Conservation (phyloP, 169 alveolate species). For the Eimeria necatrix region DNA sequence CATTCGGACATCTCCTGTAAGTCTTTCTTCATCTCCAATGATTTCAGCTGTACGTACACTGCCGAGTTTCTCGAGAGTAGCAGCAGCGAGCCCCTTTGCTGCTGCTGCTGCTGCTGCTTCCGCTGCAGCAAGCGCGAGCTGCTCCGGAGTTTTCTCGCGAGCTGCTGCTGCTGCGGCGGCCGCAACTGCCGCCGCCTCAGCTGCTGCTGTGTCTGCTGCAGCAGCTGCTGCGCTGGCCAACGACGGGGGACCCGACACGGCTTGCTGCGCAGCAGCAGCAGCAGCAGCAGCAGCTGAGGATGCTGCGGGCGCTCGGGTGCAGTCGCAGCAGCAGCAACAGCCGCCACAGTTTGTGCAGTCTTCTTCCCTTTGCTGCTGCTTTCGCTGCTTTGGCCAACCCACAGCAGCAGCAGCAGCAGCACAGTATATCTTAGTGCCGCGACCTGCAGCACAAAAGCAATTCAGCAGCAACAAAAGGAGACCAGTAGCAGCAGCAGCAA, state of each 20-base stretch:
- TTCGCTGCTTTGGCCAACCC: not conserved
- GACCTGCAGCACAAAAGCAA: conserved; percentile 48
- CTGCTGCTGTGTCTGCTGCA: conserved; percentile 50
- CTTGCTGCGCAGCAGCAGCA: conserved; percentile 54
- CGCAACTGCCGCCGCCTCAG: conserved; percentile 10
- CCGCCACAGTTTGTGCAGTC: not conserved
- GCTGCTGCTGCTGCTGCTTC: conserved; percentile 56
- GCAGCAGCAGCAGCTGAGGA: conserved; percentile 30
- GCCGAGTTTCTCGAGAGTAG: not conserved
- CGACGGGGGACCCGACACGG: not conserved
- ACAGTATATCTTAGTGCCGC: conserved; percentile 30
- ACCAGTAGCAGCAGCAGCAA: not conserved
- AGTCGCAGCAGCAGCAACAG: conserved; percentile 45
- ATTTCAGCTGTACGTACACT: not conserved
- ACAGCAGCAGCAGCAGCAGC: conserved; percentile 40
- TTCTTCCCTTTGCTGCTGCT: conserved; percentile 11
- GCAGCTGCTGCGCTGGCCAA: conserved; percentile 4
- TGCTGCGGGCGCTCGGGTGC: conserved; percentile 27
- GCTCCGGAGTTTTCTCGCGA: not conserved
- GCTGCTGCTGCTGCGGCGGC: conserved; percentile 36
- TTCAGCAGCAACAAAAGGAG: not conserved
- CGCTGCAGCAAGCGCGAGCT: conserved; percentile 41
- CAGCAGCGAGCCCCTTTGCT: not conserved
- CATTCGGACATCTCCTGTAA: not conserved
- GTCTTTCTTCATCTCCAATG: not conserved